phyloP scores from a whole-genome alignment of 176 grass and related monocot genomes.

The Bonia amplexicaulis region DNA sequence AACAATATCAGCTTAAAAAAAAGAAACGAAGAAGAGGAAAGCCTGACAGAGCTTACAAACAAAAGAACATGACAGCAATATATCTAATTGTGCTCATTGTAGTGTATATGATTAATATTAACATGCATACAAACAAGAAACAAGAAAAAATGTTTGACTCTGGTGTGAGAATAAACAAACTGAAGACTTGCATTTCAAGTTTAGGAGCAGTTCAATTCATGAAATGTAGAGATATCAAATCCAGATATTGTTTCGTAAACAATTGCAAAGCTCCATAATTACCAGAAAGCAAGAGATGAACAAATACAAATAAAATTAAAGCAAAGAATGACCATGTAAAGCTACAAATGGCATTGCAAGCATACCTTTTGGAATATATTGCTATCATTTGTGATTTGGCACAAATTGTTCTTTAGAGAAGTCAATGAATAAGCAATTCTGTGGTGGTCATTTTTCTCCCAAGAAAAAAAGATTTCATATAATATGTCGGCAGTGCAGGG shows the following conservation, averaged over 20 bases:
- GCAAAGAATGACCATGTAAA: background rate
- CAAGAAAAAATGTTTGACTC: background rate
- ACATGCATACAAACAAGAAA: background rate
- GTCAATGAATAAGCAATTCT: background rate
- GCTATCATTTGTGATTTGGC: background rate
- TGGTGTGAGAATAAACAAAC: background rate
- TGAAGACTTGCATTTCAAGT: too few relatives aligned
- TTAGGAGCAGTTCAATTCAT: background rate
- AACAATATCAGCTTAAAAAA: background rate
- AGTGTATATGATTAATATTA: background rate
- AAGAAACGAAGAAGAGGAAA: background rate
- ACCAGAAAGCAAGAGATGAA: background rate
- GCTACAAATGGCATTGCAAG: background rate
- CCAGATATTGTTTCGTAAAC: background rate
- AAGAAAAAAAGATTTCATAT: background rate
- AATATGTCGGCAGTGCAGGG: background rate
- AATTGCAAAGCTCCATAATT: background rate
- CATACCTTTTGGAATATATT: slow-evolving; percentile 11
- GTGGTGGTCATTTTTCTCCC: background rate
- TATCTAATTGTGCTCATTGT: background rate
- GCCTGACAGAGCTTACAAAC: background rate
- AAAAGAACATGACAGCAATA: background rate
- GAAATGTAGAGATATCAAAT: background rate
- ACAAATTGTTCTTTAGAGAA: background rate
- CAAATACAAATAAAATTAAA: background rate